Evolutionary conservation across 305 asterid genomes (phyloP), one percentile per base, ranked within the genome.

Genomic region (Lippia alba): DNA sequence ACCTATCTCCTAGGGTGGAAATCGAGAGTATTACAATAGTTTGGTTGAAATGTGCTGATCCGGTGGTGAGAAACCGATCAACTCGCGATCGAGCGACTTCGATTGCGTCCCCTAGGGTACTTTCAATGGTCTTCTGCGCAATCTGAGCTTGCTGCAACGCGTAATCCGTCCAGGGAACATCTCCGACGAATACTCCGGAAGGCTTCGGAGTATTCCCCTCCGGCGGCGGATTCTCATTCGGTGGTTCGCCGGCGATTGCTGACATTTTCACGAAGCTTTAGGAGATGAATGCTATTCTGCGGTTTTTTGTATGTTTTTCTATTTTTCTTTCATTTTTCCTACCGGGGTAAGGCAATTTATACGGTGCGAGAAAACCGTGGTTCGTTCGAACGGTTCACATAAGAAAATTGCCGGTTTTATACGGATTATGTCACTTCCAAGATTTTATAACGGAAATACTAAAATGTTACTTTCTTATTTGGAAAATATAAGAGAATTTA

Each of bases 41-140:
- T 81, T 86, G 97, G 70, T 80, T 74, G 66, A 91, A 82, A 83
- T 94, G 99, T 14, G 89, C 92, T 24, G 96, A 90, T 0, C 96
- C 85, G 41, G 97, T 94, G 70, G 91, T 83, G 64, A 83, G 82
- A 61, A 91, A 73, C 19, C 91, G 91, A 80, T 91, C 92, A 34
- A 84, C 56, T 44, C 96, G 90, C 66, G 94, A 83, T 82, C 82
- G 83, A 45, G 97, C 77, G 82, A 56, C 79, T 64, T 83, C 76
- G 34, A 94, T 63, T 74, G 96, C 90, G 67, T 73, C 78, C 80
- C 87, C 94, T n/a, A 87, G 51, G 56, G 87, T 71, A 76, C 58
- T 74, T 58, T 77, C 88, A 61, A 84, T 46, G 32, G 85, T 82
- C 83, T 79, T 80, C 75, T 77, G 88, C 18, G 88, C 92, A 66